Conservation (phyloP, 2,329 filamentous ascomycete species). For the Trichoderma breve region DNA sequence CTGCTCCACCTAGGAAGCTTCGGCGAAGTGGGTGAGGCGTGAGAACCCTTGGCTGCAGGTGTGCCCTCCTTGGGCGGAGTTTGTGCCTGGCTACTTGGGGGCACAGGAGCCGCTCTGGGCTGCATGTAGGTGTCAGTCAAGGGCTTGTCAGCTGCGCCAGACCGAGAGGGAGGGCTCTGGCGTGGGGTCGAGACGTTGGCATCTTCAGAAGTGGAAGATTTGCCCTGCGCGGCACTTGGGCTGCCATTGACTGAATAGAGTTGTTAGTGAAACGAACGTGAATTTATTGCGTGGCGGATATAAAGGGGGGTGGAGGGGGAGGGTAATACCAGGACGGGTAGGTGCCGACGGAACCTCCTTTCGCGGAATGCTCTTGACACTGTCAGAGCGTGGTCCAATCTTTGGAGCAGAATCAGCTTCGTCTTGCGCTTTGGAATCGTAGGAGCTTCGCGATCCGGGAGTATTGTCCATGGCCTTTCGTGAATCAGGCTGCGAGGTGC, state of each 20-base stretch:
- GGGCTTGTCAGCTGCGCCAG: constrained; percentile 25
- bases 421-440: constrained; percentile 58
- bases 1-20: constrained; percentile 72
- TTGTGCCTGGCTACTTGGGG: constrained; percentile 41
- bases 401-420: constrained; percentile 44
- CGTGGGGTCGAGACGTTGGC: constrained; percentile 23
- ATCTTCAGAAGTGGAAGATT: constrained; percentile 27
- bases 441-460: constrained; percentile 50
- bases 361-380: constrained; percentile 54
- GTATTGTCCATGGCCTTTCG: constrained; percentile 39
- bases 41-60: constrained; percentile 41
- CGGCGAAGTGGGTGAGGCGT: constrained; percentile 53
- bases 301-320: not conserved
- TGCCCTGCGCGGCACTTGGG: constrained; percentile 23
- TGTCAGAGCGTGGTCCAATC: constrained; percentile 40
- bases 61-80: constrained; percentile 46
- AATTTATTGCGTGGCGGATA: not conserved
- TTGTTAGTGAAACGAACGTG: not conserved
- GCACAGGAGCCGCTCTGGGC: constrained; percentile 54
- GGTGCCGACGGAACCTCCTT: constrained; percentile 58
- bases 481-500: constrained; percentile 25
- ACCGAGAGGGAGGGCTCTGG: constrained; percentile 26
- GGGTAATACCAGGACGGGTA: constrained; percentile 43
- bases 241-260: constrained; percentile 29
- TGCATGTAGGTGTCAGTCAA: constrained; percentile 55